Percentiles rank a stretch among this genome's conserved stretches.
Conservation (phyloP, 805 yeast genomes). For the Danielia reshetovae region DNA sequence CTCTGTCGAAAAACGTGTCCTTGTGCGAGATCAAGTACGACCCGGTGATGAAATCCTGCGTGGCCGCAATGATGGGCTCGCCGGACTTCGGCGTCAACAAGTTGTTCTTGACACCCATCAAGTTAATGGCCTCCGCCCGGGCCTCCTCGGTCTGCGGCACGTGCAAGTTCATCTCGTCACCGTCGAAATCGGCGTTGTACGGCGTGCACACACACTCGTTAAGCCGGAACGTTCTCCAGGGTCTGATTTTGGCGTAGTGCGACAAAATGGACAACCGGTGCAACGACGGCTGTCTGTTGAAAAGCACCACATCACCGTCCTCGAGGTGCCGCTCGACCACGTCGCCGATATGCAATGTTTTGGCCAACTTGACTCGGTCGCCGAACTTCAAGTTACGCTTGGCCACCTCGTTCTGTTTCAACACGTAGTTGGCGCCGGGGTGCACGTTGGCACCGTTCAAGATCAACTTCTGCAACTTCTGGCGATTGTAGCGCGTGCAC, state of each 20-base stretch:
- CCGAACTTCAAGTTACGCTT: conserved; percentile 89
- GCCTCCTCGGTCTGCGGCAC: conserved; percentile 99
- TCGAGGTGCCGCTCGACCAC: conserved; percentile 94
- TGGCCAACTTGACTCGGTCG: conserved; percentile 74
- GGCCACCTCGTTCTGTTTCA: conserved; percentile 78
- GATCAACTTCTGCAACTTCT: conserved; percentile 69
- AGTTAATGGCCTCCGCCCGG: conserved; percentile 94
- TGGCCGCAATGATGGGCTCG: conserved; percentile 98
- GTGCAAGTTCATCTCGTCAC: conserved; percentile 98
- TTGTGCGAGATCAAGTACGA: conserved; percentile 89
- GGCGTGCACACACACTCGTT: conserved; percentile 99
- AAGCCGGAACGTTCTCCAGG: conserved; percentile 96
- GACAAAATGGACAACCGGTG: conserved; percentile 92
- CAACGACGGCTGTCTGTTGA: conserved; percentile 96
- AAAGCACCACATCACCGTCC: conserved; percentile 93
- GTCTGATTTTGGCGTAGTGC: conserved; percentile 93
- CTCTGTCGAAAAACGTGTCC: conserved; percentile 89
- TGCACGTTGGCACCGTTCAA: conserved; percentile 82
- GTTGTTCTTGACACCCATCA: conserved; percentile 97
- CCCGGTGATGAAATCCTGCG: conserved; percentile 98
- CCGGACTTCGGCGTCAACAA: conserved; percentile 95
- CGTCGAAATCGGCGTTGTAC: conserved; percentile 98
- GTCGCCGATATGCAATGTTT: conserved; percentile 78
- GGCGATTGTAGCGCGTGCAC: conserved; percentile 82
- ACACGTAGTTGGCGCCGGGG: conserved; percentile 94